phyloP scores from a whole-genome alignment of 169 alveolate genomes.

The Neospora caninum region DNA sequence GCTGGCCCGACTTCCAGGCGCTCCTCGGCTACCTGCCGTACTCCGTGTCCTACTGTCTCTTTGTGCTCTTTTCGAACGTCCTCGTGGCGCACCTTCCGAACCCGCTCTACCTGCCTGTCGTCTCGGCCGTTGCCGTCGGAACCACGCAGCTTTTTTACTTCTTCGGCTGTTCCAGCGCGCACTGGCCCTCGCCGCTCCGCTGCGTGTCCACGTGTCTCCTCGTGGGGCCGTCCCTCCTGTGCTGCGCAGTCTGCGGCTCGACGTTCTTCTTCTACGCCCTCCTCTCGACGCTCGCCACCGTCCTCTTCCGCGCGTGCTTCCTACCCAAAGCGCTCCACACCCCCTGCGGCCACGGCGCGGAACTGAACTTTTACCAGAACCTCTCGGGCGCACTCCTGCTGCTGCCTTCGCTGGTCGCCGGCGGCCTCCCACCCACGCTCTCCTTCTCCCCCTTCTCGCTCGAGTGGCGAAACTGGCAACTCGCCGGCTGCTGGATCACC shows the following conservation, averaged over 20 bases:
- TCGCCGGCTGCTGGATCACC: slow-evolving; percentile 6
- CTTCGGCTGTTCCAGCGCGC: slow-evolving; percentile 31
- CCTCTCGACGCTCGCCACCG: not conserved
- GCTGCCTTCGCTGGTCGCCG: not conserved
- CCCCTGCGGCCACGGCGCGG: not conserved
- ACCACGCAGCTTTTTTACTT: slow-evolving; percentile 39
- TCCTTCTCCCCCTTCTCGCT: not conserved
- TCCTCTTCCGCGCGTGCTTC: not conserved
- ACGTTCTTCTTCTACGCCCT: not conserved
- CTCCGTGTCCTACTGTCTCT: slow-evolving; percentile 59
- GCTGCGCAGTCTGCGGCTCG: not conserved
- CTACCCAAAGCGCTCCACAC: slow-evolving; percentile 29
- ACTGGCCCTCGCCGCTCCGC: not conserved
- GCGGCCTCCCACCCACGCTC: not conserved
- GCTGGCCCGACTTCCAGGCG: not conserved
- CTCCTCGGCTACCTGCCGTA: slow-evolving; percentile 58
- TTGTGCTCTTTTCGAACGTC: slow-evolving; percentile 37
- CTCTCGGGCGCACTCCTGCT: not conserved
- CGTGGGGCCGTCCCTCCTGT: not conserved
- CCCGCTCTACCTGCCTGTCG: slow-evolving; percentile 58
- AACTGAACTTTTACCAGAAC: not conserved
- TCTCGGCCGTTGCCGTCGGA: slow-evolving; percentile 56
- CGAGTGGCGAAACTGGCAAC: not conserved
- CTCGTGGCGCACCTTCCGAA: slow-evolving; percentile 9
- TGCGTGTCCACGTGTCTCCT: not conserved